Evolutionary conservation across 306 rosid genomes (phyloP).

Genomic region (Sphenostylis stenocarpa): DNA sequence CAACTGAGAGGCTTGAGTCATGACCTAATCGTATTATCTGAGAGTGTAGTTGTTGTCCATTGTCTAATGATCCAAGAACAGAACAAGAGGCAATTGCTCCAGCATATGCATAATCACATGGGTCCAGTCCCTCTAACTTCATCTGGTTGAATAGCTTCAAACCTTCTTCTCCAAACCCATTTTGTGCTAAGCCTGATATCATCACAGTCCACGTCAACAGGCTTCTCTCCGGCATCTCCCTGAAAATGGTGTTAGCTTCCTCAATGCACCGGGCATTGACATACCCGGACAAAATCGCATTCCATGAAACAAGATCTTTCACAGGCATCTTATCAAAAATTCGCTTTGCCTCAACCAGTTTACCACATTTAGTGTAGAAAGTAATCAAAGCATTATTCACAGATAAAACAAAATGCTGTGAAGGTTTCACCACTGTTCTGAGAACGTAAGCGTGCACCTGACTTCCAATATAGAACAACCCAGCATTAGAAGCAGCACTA

Average conservation of each 20-base stretch:
- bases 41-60: conserved; percentile 52
- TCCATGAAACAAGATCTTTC: conserved; percentile 51
- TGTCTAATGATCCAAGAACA: conserved; percentile 53
- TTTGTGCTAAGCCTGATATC: conserved; percentile 55
- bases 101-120: conserved; percentile 61
- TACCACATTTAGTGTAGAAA: conserved; percentile 42
- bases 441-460: conserved; percentile 52
- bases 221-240: conserved; percentile 49
- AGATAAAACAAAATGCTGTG: conserved; percentile 42
- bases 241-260: conserved; percentile 49
- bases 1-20: conserved; percentile 49
- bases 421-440: conserved; percentile 39
- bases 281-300: conserved; percentile 53
- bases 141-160: conserved; percentile 51
- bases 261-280: conserved; percentile 41
- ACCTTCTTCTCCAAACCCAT: conserved; percentile 56
- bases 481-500: conserved; percentile 47
- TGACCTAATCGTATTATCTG: conserved; percentile 46
- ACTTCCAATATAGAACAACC: conserved; percentile 39
- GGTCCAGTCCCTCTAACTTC: conserved; percentile 52
- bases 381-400: conserved; percentile 53
- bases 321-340: conserved; percentile 40
- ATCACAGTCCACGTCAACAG: conserved; percentile 53
- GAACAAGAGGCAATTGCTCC: conserved; percentile 51
- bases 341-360: conserved; percentile 38